phyloP scores from a whole-genome alignment of 192 early-diverging fungal genomes.

The Linnemannia zychae region DNA sequence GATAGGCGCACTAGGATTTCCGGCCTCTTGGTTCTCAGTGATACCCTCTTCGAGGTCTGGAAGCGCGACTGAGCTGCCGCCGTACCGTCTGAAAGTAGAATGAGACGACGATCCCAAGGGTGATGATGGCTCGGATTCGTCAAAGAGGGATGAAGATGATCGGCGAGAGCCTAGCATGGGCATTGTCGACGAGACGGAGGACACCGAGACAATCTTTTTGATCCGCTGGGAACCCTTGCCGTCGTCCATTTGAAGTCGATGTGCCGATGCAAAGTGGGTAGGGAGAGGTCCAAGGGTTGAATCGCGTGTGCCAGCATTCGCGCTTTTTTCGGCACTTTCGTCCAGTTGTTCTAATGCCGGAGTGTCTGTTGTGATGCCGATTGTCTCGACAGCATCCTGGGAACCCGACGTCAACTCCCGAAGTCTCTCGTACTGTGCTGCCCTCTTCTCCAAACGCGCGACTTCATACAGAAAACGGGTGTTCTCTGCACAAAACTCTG shows the following conservation, averaged over 20 bases:
- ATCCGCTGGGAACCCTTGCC: constrained; percentile 13
- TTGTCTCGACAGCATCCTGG: neutral
- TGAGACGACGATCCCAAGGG: constrained; percentile 31
- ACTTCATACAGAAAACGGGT: constrained; percentile 51
- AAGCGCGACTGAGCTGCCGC: constrained; percentile 16
- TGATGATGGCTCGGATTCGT: constrained; percentile 52
- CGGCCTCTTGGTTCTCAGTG: neutral
- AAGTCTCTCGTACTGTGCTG: constrained; percentile 41
- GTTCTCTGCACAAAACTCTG: constrained; percentile 56
- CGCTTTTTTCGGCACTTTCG: neutral
- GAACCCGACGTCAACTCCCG: constrained; percentile 20
- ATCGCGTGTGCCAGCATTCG: neutral
- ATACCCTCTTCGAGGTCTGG: constrained; percentile 31
- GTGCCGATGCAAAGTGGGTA: constrained; percentile 18
- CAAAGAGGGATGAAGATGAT: constrained; percentile 24
- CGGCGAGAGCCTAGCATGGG: constrained; percentile 34
- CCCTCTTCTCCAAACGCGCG: constrained; percentile 37
- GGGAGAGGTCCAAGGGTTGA: constrained; percentile 36
- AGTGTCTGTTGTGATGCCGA: neutral
- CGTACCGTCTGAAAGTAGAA: constrained; percentile 18
- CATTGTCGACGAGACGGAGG: constrained; percentile 37
- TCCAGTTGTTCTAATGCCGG: neutral
- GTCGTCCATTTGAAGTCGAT: neutral
- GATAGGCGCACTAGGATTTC: neutral
- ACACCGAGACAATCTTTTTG: constrained; percentile 49